These are phyloP conservation scores for Oryza longistaminata DNA, from an alignment of 176 grass and related monocot genomes.

Conservation along the genomic window DNA sequence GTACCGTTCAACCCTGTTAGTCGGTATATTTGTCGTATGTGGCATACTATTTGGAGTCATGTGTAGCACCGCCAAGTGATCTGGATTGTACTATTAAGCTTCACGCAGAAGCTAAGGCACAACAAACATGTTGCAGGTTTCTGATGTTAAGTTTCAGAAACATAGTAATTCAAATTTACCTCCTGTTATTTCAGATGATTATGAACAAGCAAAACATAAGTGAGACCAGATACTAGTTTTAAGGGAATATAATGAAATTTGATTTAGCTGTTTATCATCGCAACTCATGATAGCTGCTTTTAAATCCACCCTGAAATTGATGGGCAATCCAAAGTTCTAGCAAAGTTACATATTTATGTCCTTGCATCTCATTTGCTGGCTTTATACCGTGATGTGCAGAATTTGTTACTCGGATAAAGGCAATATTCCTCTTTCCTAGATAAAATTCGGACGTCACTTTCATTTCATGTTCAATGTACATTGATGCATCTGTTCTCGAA, in stretches of 20 bases:
- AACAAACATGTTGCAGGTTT: not conserved
- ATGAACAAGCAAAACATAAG: not conserved
- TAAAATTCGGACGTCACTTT: not conserved
- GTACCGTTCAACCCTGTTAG: not conserved
- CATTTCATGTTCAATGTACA: not conserved
- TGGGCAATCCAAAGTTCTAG: not conserved
- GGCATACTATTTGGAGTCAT: not conserved
- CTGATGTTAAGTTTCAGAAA: not conserved
- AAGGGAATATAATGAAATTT: not conserved
- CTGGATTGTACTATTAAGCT: not conserved
- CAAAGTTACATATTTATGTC: not conserved
- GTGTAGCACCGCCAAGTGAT: not conserved
- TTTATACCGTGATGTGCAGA: constrained; percentile 1
- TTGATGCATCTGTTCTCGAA: not conserved
- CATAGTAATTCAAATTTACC: not conserved
- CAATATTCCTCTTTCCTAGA: not conserved
- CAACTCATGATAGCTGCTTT: not conserved
- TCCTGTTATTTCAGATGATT: not conserved
- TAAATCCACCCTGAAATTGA: not conserved
- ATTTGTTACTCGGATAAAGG: constrained; percentile 8
- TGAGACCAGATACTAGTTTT: not conserved
- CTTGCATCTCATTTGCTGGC: not conserved
- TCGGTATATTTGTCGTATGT: not conserved
- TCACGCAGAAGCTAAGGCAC: not conserved
- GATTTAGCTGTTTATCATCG: not conserved